Base-by-base conservation (phyloP, 352 stramenopile species). In the Phytophthora sansomeana region DNA sequence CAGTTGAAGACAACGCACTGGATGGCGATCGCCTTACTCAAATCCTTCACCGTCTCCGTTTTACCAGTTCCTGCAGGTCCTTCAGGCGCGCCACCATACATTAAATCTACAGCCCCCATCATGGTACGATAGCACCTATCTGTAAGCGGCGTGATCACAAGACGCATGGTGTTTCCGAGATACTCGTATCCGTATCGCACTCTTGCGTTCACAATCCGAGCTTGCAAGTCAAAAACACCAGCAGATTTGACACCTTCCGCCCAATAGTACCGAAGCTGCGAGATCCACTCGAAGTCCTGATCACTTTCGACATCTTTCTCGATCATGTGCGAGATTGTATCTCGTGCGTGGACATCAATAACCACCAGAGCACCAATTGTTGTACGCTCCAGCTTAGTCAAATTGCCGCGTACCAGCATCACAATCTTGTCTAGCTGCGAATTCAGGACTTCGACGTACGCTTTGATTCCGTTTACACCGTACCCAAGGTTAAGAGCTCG, bases 1-100 rank as follows among this genome's bases (percentile, higher is more conserved):
- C 95, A 98, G 69, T 98, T 98, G 64, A 97, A 98, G 10, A 98
- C 95, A 14, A 98, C 95, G 54, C 96, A 98, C 72, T 98, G 95
- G 54, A 98, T 98, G 17, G 93, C 94, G 26, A 98, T 97, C 1
- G 93, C 94, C 54, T 98, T 98, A n/a, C 85, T 95, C 14, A 98
- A 46, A 77, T 98, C 94, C 64, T 98, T 98, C 9, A 97, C 92
- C 0, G 94, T 98, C 77, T 98, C 95, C 1, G 95, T 98, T 67
- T 98, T 98, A 21, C 95, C 95, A 1, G 95, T 98, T 1, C 95
- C 95, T n/a, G 95, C 95, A 0, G 95, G 95, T 2, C 95, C 95
- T 65, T 97, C 95, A 0, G 96, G 96, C 7, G 96, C 92, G 6
- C 96, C 96, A 14, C 95, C 95, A 57, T 98, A 98, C 26, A 98